Evolutionary conservation across 352 stramenopile species (phyloP).

Genomic region (Achlya hypogyna): DNA sequence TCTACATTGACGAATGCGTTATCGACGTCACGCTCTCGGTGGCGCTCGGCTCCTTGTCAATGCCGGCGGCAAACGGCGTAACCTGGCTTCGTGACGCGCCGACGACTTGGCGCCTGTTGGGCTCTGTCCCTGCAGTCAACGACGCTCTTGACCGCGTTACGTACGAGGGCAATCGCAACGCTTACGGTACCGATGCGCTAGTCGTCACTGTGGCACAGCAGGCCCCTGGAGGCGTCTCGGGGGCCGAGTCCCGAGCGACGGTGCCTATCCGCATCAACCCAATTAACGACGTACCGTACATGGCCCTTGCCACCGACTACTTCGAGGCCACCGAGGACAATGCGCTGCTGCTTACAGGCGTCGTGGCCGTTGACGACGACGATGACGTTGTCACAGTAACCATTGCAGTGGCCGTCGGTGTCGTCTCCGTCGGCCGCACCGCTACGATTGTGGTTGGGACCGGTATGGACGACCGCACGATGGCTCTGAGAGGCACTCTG

Average conservation of each 20-base stretch:
- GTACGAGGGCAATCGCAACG: conserved; percentile 38
- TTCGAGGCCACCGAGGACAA: conserved; percentile 51
- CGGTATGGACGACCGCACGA: not conserved
- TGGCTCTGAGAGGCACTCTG: conserved; percentile 33
- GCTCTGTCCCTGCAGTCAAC: conserved; percentile 31
- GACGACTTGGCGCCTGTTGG: conserved; percentile 22
- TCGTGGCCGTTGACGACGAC: conserved; percentile 45
- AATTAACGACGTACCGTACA: conserved; percentile 64
- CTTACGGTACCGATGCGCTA: conserved; percentile 39
- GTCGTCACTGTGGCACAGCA: conserved; percentile 14
- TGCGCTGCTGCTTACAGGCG: conserved; percentile 34
- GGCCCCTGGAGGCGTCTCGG: conserved; percentile 23
- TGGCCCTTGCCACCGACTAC: conserved; percentile 25
- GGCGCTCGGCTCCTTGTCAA: not conserved
- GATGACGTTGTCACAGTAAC: conserved; percentile 21
- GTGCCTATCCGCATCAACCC: conserved; percentile 41
- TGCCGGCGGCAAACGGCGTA: not conserved
- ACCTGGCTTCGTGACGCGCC: not conserved
- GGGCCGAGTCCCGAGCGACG: conserved; percentile 11
- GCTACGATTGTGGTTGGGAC: not conserved
- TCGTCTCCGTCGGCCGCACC: conserved; percentile 25
- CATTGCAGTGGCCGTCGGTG: conserved; percentile 28
- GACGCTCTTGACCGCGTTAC: conserved; percentile 26
- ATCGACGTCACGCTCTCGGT: not conserved
- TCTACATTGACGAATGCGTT: not conserved